Percentiles rank a stretch among this genome's conserved stretches.
Conservation (phyloP, 2,329 filamentous ascomycete species). For the Helminthosporium solani region DNA sequence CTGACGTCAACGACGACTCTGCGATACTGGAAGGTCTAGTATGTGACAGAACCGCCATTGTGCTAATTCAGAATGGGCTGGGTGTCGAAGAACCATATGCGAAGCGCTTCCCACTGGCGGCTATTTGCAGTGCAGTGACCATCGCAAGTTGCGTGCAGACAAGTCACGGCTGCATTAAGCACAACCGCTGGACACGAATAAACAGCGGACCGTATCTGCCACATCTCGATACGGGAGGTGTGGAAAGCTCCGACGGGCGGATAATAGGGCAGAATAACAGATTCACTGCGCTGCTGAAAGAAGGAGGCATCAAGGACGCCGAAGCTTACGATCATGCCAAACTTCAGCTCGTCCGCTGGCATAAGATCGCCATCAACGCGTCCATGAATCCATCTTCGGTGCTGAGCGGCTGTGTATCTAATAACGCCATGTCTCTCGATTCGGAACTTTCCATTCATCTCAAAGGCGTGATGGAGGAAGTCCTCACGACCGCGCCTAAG, state of each 20-base stretch:
- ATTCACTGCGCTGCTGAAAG: constrained; percentile 57
- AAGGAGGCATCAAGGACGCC: constrained; percentile 67
- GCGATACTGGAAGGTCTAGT: constrained; percentile 63
- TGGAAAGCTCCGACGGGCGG: constrained; percentile 23
- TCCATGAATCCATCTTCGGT: constrained; percentile 73
- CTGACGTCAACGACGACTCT: constrained; percentile 64
- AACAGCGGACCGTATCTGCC: constrained; percentile 67
- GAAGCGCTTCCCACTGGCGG: constrained; percentile 59
- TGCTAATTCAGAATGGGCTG: constrained; percentile 70
- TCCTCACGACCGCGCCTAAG: constrained; percentile 62
- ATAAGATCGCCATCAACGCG: constrained; percentile 75
- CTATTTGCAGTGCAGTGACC: constrained; percentile 68
- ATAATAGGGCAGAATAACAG: constrained; percentile 49
- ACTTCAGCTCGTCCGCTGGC: constrained; percentile 71
- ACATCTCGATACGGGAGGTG: constrained; percentile 41
- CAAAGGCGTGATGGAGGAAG: constrained; percentile 68
- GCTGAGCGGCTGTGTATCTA: constrained; percentile 63
- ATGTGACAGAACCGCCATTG: constrained; percentile 55
- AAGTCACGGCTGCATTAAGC: constrained; percentile 61
- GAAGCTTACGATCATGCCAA: constrained; percentile 64
- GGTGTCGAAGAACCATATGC: constrained; percentile 69
- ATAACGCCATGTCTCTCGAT: constrained; percentile 66
- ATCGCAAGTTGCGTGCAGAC: constrained; percentile 68
- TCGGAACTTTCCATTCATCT: constrained; percentile 63
- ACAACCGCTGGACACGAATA: constrained; percentile 74